Evolutionary conservation across 106 monocot genomes (phyloP).

Genomic region (Dioscorea alata): DNA sequence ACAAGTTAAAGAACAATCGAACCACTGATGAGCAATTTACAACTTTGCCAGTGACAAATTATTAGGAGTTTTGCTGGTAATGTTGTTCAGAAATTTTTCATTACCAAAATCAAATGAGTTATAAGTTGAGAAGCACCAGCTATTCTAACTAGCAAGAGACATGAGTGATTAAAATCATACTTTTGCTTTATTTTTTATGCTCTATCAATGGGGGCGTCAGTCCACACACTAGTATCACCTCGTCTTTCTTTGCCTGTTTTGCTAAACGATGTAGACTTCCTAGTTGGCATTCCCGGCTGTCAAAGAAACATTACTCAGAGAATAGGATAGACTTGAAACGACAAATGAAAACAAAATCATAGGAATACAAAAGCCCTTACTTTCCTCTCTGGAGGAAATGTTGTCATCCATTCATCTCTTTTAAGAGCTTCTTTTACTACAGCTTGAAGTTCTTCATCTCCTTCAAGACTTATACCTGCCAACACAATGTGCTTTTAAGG

Average conservation of each 20-base stretch:
- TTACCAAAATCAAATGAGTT: background rate
- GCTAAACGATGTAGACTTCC: conserved; percentile 86
- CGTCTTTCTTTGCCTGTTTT: conserved; percentile 69
- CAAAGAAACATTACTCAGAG: conserved; percentile 1
- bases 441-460: conserved; percentile 89
- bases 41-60: background rate
- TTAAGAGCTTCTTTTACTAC: conserved; percentile 43
- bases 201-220: conserved; percentile 82
- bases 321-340: background rate
- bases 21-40: background rate
- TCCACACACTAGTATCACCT: conserved; percentile 90
- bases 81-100: background rate
- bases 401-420: conserved; percentile 99
- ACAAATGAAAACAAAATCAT: background rate
- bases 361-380: conserved; percentile 21
- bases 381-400: conserved; percentile 94
- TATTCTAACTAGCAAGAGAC: background rate
- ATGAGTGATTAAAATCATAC: conserved; percentile 22
- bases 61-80: background rate
- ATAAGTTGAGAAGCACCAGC: background rate
- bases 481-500: background rate
- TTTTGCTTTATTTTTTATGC: conserved; percentile 71
- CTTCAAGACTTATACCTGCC: conserved; percentile 84
- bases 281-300: conserved; percentile 70
- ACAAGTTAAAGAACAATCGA: background rate